Evolutionary conservation across 2,329 filamentous ascomycete genomes (phyloP).

Genomic region (Sclerotinia subarctica): DNA sequence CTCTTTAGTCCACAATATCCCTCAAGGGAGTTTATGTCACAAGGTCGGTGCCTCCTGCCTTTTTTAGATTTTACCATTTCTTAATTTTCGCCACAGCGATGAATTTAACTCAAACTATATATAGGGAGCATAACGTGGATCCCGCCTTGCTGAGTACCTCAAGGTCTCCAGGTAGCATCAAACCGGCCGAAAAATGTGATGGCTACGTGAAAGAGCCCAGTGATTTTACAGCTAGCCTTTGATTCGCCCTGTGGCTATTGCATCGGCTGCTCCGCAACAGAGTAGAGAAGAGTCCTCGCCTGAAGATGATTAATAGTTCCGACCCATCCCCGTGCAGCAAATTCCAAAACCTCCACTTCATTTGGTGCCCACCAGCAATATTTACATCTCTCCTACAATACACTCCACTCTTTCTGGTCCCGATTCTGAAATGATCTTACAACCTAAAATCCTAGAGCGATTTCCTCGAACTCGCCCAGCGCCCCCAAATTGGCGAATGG

Average conservation of each 20-base stretch:
- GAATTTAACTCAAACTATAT: no score
- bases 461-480: slow-evolving; percentile 45
- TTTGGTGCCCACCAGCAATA: neutral
- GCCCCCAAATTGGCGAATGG: slow-evolving; percentile 34
- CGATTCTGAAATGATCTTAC: slow-evolving; percentile 30
- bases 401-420: slow-evolving; percentile 53
- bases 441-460: slow-evolving; percentile 38
- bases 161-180: neutral
- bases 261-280: slow-evolving; percentile 4
- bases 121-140: slow-evolving; percentile 32
- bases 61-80: slow-evolving; percentile 24
- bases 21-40: slow-evolving; percentile 31
- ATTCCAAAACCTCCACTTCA: neutral
- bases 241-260: neutral
- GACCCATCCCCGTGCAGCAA: slow-evolving; percentile 11
- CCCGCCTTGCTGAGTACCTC: no score
- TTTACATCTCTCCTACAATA: slow-evolving; percentile 50
- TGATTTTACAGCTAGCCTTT: neutral
- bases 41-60: slow-evolving; percentile 38
- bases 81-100: no score
- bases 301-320: neutral
- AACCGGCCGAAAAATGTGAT: slow-evolving; percentile 4
- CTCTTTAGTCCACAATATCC: neutral
- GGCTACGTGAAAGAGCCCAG: neutral
- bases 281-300: neutral